Evolutionary conservation across 1,284 basidiomycete species (phyloP).

Genomic region (Wolfiporia cocos): DNA sequence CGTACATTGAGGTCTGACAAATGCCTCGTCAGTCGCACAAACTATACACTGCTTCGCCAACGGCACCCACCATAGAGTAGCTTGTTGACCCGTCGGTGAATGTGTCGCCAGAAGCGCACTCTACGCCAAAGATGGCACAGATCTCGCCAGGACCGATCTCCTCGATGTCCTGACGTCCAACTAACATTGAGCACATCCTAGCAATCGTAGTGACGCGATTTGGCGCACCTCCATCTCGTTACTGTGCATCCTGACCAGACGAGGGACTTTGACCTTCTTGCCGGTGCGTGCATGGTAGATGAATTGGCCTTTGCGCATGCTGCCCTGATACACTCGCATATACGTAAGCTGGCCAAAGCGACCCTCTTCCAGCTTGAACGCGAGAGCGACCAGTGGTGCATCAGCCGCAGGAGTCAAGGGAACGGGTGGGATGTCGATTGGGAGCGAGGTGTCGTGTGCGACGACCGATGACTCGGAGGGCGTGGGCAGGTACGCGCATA

Average conservation of each 20-base stretch:
- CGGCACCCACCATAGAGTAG: conserved; percentile 75
- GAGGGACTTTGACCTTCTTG: conserved; percentile 97
- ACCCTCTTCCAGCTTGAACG: conserved; percentile 99
- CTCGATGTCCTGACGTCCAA: neutral
- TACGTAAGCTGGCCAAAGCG: conserved; percentile 98
- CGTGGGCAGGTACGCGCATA: conserved; percentile 93
- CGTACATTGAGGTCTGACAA: conserved; percentile 97
- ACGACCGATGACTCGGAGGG: conserved; percentile 78
- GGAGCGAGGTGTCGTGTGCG: conserved; percentile 80
- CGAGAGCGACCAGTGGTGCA: conserved; percentile 89
- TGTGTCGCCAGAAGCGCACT: conserved; percentile 97
- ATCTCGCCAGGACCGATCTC: conserved; percentile 99
- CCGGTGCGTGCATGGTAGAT: conserved; percentile 95
- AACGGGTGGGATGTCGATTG: conserved; percentile 62
- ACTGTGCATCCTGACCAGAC: conserved; percentile 96
- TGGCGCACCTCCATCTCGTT: conserved; percentile 92
- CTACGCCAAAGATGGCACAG: conserved; percentile 98
- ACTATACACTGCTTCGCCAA: neutral
- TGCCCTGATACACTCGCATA: conserved; percentile 98
- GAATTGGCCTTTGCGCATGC: conserved; percentile 76
- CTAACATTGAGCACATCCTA: neutral
- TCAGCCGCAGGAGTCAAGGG: conserved; percentile 75
- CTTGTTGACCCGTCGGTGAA: conserved; percentile 90
- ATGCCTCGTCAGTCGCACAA: too few species aligned
- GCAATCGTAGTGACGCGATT: neutral